These are phyloP conservation scores for Letharia lupina DNA, from an alignment of 495 filamentous ascomycete genomes.

Conservation along the genomic window DNA sequence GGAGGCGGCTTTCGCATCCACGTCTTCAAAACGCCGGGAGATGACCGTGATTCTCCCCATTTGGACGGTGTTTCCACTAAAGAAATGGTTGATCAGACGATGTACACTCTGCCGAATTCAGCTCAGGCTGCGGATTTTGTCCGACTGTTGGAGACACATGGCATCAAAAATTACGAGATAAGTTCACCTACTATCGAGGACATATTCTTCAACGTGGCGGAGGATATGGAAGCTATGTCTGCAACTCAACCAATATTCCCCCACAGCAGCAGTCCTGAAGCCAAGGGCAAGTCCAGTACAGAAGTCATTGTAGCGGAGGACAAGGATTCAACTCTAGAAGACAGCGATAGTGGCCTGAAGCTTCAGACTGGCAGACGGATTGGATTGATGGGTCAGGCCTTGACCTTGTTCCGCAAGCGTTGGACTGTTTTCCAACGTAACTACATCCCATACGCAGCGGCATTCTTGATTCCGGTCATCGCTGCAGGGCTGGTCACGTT, in stretches of 20 bases:
- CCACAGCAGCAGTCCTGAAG: background rate
- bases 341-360: constrained; percentile 34
- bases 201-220: constrained; percentile 75
- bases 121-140: constrained; percentile 58
- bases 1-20: constrained; percentile 73
- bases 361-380: constrained; percentile 61
- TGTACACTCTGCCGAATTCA: constrained; percentile 59
- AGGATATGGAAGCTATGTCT: constrained; percentile 47
- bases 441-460: constrained; percentile 62
- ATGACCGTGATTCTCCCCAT: constrained; percentile 36
- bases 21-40: constrained; percentile 46
- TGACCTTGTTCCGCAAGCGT: constrained; percentile 69
- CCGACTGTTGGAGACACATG: constrained; percentile 50
- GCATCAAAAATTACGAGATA: constrained; percentile 63
- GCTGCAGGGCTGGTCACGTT: constrained; percentile 67
- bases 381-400: constrained; percentile 54
- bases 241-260: constrained; percentile 9
- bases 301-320: constrained; percentile 18
- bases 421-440: constrained; percentile 67
- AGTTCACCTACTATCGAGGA: constrained; percentile 81
- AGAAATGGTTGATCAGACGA: constrained; percentile 55
- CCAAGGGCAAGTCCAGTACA: constrained; percentile 1
- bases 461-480: constrained; percentile 64
- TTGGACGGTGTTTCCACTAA: constrained; percentile 49
- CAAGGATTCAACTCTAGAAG: constrained; percentile 13